These are phyloP conservation scores for Talaromyces amestolkiae DNA, from an alignment of 2,329 filamentous ascomycete species.

Conservation along the genomic window DNA sequence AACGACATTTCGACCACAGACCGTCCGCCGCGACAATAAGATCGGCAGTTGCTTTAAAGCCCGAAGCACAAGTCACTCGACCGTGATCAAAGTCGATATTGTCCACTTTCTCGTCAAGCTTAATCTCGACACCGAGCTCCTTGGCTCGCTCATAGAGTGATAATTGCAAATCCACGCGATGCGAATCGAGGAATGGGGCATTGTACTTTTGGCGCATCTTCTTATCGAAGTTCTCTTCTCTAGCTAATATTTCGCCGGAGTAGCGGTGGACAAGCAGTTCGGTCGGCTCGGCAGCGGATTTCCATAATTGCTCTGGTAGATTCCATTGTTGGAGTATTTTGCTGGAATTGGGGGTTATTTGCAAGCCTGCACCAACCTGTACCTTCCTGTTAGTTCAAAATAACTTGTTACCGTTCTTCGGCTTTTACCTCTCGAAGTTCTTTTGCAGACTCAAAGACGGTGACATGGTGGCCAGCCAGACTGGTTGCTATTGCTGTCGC, in stretches of 20 bases:
- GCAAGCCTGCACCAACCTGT: conserved; percentile 9
- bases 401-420: not conserved
- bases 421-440: not conserved
- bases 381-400: not conserved
- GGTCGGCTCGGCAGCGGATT: conserved; percentile 28
- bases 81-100: not conserved
- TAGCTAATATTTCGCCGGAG: conserved; percentile 23
- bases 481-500: conserved; percentile 41
- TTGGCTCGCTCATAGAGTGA: not conserved
- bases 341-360: conserved; percentile 31
- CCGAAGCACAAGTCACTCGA: not conserved
- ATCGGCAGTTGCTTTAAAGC: not conserved
- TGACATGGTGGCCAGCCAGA: conserved; percentile 33
- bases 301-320: conserved; percentile 26
- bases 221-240: conserved; percentile 25
- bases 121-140: not conserved
- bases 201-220: conserved; percentile 29
- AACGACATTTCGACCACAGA: not conserved
- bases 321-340: conserved; percentile 29
- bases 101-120: not conserved
- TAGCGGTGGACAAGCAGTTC: conserved; percentile 21
- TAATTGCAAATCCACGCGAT: conserved; percentile 49
- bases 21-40: not conserved
- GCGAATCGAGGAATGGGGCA: conserved; percentile 45
- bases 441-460: not conserved